Base-by-base conservation (phyloP, 176 grass and related monocot species). In the Zoysia japonica region DNA sequence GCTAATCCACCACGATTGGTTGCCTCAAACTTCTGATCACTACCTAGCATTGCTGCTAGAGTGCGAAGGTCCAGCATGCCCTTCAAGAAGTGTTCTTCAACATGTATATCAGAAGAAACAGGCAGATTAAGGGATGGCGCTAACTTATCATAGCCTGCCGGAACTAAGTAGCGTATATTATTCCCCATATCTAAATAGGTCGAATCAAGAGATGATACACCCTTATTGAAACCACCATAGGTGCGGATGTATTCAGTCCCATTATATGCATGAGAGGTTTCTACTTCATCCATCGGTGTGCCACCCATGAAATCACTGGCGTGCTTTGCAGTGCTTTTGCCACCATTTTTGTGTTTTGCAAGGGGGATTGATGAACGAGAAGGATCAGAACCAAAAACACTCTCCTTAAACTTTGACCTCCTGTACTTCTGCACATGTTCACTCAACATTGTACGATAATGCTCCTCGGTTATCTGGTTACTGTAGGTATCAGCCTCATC, bases 81-180 rank as follows among this genome's bases (percentile, higher is more conserved):
- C 17, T 87, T 86, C 64, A 96, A 88, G 42, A 91, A 96, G 76
- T 86, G 84, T 16, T 99, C 96, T 59, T 99, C 86, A 0, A 99
- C 82, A 50, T 28, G 68, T 82, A 99, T 83, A 82, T 99, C 92
- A 82, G 88, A 89, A 83, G 90, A 93, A 81, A 84, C 86, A 48
- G 96, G 96, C 53, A 99, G 68, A 61, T 96, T 93, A 48, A 99
- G 78, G 67, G 85, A 83, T 83, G 72, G 14, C 41, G 90, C 92
- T 86, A 99, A 84, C 86, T 89, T 99, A 81, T 96, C 96, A 74
- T 99, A 99, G 53, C 84, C 91, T 49, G 89, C 92, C 47, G 92
- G 96, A 75, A 99, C 71, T 77, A 74, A 67, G 55, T 99, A 99
- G 59, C 76, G 89, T 70, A 93, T 85, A 79, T 84, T 93, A 84